phyloP scores from a whole-genome alignment of 2,329 filamentous ascomycete species.

The Penicillium corylophilum region DNA sequence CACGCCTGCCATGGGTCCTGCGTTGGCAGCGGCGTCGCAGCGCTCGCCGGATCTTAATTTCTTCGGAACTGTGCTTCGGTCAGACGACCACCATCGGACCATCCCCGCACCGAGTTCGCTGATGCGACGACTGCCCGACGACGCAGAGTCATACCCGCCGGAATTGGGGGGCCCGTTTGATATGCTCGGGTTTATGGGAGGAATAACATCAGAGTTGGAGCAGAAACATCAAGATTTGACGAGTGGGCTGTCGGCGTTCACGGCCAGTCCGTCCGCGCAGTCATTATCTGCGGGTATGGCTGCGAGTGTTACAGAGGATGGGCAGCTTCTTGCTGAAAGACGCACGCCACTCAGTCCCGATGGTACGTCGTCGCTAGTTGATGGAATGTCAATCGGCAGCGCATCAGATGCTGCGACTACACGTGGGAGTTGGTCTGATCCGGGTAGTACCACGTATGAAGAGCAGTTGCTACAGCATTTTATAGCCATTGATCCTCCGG shows the following conservation, averaged over 20 bases:
- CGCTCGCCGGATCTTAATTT: slow-evolving; percentile 26
- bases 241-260: slow-evolving; percentile 19
- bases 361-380: slow-evolving; percentile 11
- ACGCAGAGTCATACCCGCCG: slow-evolving; percentile 10
- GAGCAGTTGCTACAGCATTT: slow-evolving; percentile 33
- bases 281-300: slow-evolving; percentile 6
- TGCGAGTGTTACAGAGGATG: slow-evolving; percentile 4
- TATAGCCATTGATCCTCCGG: slow-evolving; percentile 27
- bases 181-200: slow-evolving; percentile 39
- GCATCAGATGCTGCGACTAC: slow-evolving; percentile 15
- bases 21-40: slow-evolving; percentile 8
- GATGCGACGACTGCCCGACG: slow-evolving; percentile 7
- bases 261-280: slow-evolving; percentile 10
- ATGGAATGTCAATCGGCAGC: slow-evolving; percentile 15
- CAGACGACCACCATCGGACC: slow-evolving; percentile 23
- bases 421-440: slow-evolving; percentile 21
- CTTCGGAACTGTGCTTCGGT: slow-evolving; percentile 30
- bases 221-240: slow-evolving; percentile 36
- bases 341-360: slow-evolving; percentile 16
- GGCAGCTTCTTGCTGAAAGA: slow-evolving; percentile 6
- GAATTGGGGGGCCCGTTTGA: slow-evolving; percentile 29
- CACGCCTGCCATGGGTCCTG: slow-evolving; percentile 10
- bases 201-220: slow-evolving; percentile 35
- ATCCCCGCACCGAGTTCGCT: slow-evolving; percentile 10
- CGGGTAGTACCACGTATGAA: slow-evolving; percentile 24